Percentiles rank a stretch among this genome's conserved stretches.
Conservation (phyloP, 176 grass and related monocot species). For the Alopecurus myosuroides region DNA sequence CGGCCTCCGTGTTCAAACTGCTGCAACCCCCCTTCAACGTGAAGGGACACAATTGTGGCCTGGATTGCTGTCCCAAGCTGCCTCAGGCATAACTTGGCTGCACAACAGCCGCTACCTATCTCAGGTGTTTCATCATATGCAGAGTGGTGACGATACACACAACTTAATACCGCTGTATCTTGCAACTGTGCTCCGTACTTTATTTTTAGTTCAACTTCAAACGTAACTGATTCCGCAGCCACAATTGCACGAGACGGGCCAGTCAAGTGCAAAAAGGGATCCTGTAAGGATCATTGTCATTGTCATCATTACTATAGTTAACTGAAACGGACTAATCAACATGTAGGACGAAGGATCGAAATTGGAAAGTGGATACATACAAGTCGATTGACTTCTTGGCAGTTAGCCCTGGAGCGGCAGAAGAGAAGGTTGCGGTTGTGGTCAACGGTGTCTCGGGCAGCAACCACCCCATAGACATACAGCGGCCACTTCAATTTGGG, state of each 20-base stretch:
- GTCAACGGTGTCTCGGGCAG: too few relatives aligned
- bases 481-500: neutral
- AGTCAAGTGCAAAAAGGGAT: neutral
- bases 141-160: neutral
- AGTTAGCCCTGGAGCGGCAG: neutral
- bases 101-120: neutral
- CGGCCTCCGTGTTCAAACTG: neutral
- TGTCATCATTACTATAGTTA: neutral
- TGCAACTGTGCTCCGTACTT: neutral
- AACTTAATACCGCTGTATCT: neutral
- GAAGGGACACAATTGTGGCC: neutral
- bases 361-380: neutral
- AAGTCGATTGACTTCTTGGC: neutral
- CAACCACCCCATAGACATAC: neutral
- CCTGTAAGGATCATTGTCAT: neutral
- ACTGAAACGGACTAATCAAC: too few relatives aligned
- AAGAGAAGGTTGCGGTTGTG: too few relatives aligned
- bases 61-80: neutral
- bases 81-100: neutral
- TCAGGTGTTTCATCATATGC: neutral
- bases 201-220: neutral
- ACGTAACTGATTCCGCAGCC: neutral
- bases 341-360: neutral
- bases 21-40: neutral
- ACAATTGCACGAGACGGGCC: neutral